A percentile compares a stretch with the other conserved stretches of the same genome.
These are phyloP conservation scores for Ustilago nuda DNA, from an alignment of 1,284 basidiomycete genomes.

Conservation along the genomic window DNA sequence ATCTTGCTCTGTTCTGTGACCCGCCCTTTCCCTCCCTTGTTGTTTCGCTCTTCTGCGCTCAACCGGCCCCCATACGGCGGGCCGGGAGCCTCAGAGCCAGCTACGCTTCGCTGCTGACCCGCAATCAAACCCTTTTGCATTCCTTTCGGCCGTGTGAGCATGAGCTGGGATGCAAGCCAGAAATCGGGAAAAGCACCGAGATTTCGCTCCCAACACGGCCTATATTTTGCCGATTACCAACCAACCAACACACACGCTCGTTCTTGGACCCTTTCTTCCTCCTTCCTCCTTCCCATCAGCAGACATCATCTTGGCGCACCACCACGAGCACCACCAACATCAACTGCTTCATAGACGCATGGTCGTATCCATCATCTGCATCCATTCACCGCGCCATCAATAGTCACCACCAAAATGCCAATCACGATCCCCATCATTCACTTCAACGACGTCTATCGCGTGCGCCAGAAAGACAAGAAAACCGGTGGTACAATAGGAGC, in stretches of 20 bases:
- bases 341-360: neutral
- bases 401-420: conserved; percentile 21
- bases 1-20: no score
- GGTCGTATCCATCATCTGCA: no score
- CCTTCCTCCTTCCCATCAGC: neutral
- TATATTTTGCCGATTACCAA: neutral
- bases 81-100: no score
- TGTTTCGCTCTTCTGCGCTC: no score
- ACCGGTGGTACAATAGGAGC: conserved; percentile 61
- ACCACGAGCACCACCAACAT: neutral
- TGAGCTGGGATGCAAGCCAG: conserved; percentile 7
- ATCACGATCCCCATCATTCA: conserved; percentile 58
- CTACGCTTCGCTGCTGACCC: no score
- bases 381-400: neutral
- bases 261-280: neutral
- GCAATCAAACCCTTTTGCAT: no score
- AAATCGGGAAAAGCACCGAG: conserved; percentile 8
- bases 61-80: no score
- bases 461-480: conserved; percentile 49
- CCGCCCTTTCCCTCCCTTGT: no score
- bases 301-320: neutral
- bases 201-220: neutral
- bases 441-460: conserved; percentile 64
- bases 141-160: no score
- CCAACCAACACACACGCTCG: neutral